Evolutionary conservation across 116 monocot species (phyloP).

Genomic region (Phalaenopsis hybrid): DNA sequence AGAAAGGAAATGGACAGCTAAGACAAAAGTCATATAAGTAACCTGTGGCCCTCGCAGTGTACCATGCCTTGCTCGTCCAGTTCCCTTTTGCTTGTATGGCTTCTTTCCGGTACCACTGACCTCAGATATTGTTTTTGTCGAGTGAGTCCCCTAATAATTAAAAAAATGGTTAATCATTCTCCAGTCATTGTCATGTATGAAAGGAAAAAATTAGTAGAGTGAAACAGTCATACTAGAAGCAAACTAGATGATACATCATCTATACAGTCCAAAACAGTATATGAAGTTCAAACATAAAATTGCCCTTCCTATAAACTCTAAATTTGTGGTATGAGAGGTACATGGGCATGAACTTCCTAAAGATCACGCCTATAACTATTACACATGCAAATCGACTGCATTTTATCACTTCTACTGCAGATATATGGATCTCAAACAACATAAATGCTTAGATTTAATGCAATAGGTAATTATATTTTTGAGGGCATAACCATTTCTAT

Average conservation of each 20-base stretch:
- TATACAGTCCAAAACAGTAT: background rate
- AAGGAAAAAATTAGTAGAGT: background rate
- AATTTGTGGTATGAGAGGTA: too few species aligned
- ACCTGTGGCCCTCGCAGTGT: constrained; percentile 91
- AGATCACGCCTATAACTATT: too few species aligned
- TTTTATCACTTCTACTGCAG: too few species aligned
- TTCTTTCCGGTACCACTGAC: constrained; percentile 95
- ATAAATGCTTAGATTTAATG: too few species aligned
- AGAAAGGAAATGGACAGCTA: background rate
- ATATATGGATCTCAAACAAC: too few species aligned
- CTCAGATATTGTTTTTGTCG: constrained; percentile 86
- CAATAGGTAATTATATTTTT: too few species aligned
- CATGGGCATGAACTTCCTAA: too few species aligned
- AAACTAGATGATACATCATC: background rate
- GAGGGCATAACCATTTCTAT: too few species aligned
- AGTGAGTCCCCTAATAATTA: constrained; percentile 77
- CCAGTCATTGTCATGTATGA: background rate
- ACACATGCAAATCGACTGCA: too few species aligned
- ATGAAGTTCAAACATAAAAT: too few species aligned
- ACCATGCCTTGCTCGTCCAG: constrained; percentile 94
- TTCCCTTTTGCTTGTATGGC: constrained; percentile 87
- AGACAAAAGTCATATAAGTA: constrained; percentile 9
- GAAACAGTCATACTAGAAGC: background rate
- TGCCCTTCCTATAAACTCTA: too few species aligned
- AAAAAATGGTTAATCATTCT: background rate